Base-by-base conservation (phyloP, 345 rosid species). In the Boechera retrofracta region DNA sequence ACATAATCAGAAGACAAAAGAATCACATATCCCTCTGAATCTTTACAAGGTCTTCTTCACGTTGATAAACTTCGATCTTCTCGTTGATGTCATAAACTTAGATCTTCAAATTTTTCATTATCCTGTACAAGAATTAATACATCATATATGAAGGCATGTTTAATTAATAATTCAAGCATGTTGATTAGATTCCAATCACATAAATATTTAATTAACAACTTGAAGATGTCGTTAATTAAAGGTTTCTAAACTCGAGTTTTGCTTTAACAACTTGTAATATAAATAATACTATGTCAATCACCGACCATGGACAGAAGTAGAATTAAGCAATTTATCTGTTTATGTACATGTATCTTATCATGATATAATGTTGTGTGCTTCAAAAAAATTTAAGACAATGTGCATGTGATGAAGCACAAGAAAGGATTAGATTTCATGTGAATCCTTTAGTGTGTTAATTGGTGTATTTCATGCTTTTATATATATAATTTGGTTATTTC, bases 391-490 rank as follows among this genome's bases (percentile, higher is more conserved):
- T 64, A 60, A 79, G 76, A 62, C 77, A 85, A 71, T 72, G 75
- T 86, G 90, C 94, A 82, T 82, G 87, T 83, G 86, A 81, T 75
- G 78, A 76, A 71, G 69, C 77, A 72, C 73, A 75, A 71, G 71
- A 33, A 48, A 58, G 79, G 94, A 86, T 92, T 88, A 85, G 72
- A 80, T 81, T 78, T 90, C 96, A 85, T 82, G 85, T 80, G 92
- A 86, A 73, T 60, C 55, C 69, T 55, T 78, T 68, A 81, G 16
- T 58, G 68, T 71, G 38, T 62, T 54, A 54, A 41, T 48, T 15
- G 29, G 18, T 68, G 38, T 60, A 28, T 51, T 76, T 38, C 26
- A 48, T 56, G 39, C 10, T 68, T 31, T 31, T n/a, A 13, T 13
- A 64, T 44, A 16, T 64, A 74, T 1, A 73, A 41, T 10, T 10